Evolutionary conservation across 1,284 basidiomycete genomes (phyloP).

Genomic region (Cutaneotrichosporon cutaneum): DNA sequence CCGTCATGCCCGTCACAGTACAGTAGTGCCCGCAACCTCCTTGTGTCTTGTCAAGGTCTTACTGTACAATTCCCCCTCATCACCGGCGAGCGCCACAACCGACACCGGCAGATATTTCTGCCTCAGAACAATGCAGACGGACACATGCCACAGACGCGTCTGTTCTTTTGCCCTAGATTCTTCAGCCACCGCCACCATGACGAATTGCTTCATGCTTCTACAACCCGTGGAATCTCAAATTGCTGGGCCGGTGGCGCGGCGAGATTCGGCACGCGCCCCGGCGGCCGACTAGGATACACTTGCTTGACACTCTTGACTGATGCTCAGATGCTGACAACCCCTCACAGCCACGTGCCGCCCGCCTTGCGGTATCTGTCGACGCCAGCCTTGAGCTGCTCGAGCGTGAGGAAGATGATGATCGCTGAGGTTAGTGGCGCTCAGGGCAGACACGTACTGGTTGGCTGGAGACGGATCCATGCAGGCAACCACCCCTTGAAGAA

Average conservation of each 20-base stretch:
- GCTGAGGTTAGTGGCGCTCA: slow-evolving; percentile 12
- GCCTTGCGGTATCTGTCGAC: slow-evolving; percentile 42
- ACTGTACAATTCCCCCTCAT: too few species aligned
- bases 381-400: slow-evolving; percentile 60
- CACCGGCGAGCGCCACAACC: too few species aligned
- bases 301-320: not conserved
- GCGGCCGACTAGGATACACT: not conserved
- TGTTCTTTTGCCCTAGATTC: not conserved
- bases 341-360: slow-evolving; percentile 29
- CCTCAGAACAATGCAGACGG: too few species aligned
- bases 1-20: too few species aligned
- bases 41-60: too few species aligned
- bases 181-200: not conserved
- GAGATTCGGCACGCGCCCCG: not conserved
- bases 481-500: slow-evolving; percentile 81
- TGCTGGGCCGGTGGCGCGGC: not conserved
- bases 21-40: too few species aligned
- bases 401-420: slow-evolving; percentile 71
- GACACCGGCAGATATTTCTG: too few species aligned
- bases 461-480: slow-evolving; percentile 74
- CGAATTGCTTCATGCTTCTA: not conserved
- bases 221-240: not conserved
- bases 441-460: slow-evolving; percentile 57
- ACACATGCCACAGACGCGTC: too few species aligned
- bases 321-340: not conserved